Conservation (phyloP, 129 eudicot species). For the Logfia minima region DNA sequence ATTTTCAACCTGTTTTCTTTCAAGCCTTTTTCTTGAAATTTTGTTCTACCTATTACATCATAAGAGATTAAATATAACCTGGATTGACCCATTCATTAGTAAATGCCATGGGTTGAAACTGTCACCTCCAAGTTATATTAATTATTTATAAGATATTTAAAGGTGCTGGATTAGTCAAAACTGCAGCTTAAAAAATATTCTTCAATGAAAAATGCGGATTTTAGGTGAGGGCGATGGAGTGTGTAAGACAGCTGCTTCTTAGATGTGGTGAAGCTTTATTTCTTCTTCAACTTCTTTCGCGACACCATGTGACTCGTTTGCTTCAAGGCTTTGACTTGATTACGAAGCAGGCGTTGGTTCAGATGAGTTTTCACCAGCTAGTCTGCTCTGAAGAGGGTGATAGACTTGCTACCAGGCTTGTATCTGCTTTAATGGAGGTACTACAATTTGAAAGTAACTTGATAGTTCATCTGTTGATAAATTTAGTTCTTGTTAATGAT, state of each 20-base stretch:
- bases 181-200: background rate
- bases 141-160: background rate
- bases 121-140: background rate
- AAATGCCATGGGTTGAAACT: background rate
- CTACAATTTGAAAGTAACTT: background rate
- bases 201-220: constrained; percentile 11
- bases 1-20: background rate
- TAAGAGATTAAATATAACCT: background rate
- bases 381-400: constrained; percentile 97
- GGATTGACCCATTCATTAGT: background rate
- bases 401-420: constrained; percentile 77
- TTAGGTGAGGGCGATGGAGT: constrained; percentile 94
- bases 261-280: constrained; percentile 91
- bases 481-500: background rate
- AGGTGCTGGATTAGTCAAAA: background rate
- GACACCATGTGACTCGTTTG: constrained; percentile 76
- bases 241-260: constrained; percentile 88
- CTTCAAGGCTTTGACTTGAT: constrained; percentile 67
- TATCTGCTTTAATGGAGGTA: constrained; percentile 98
- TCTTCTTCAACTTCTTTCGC: constrained; percentile 89
- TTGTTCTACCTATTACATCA: background rate
- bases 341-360: constrained; percentile 51
- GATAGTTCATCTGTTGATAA: background rate
- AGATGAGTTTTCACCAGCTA: constrained; percentile 85
- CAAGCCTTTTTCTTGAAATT: background rate